A percentile compares a stretch with the other conserved stretches of the same genome.
phyloP scores from a whole-genome alignment of 345 rosid genomes.

The Hibiscus trionum region DNA sequence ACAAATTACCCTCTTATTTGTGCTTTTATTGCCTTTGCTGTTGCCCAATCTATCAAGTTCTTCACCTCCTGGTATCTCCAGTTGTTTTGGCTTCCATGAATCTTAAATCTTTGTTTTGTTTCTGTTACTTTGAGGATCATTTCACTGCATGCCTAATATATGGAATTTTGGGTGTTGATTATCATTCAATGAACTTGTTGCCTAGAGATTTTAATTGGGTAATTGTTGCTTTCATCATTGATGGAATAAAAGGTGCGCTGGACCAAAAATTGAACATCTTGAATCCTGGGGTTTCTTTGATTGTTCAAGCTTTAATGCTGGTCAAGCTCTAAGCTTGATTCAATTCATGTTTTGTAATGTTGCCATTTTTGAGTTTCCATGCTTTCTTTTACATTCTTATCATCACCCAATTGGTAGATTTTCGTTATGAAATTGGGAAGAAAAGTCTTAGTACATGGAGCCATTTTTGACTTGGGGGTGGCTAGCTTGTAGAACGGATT shows the following conservation, averaged over 20 bases:
- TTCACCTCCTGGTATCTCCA: conserved; percentile 75
- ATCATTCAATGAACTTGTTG: neutral
- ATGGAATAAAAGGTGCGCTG: neutral
- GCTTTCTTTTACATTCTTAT: neutral
- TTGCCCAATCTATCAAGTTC: conserved; percentile 64
- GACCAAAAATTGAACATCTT: neutral
- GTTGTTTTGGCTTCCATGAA: no score
- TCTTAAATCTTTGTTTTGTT: no score
- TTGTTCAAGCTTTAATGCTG: neutral
- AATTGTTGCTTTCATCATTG: neutral
- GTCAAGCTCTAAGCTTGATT: neutral
- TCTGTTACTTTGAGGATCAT: no score
- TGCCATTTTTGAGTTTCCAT: neutral
- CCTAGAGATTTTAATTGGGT: neutral
- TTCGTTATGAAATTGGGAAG: neutral
- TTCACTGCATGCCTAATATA: neutral
- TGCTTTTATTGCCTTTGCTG: conserved; percentile 44
- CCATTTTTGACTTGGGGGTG: neutral
- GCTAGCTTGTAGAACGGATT: neutral
- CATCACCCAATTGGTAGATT: neutral
- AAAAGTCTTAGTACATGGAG: conserved; percentile 4
- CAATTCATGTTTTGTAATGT: neutral
- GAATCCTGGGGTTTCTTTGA: conserved; percentile 3
- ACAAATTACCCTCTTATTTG: conserved; percentile 61
- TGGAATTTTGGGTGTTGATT: neutral